Evolutionary conservation across 1,284 basidiomycete species (phyloP).

Genomic region (Irpex sp.): DNA sequence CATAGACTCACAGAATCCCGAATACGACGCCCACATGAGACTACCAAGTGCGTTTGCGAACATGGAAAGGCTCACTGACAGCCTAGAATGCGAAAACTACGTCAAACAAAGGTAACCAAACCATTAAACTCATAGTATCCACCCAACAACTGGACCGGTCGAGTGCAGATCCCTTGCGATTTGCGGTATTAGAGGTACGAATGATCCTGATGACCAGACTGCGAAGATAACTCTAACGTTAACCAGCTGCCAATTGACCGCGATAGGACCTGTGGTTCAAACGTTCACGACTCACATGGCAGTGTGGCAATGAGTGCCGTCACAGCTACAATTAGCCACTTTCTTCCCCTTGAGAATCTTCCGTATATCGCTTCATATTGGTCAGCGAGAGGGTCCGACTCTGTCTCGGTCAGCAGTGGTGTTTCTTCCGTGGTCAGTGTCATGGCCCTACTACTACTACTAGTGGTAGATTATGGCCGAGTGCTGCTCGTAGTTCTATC

Average conservation of each 20-base stretch:
- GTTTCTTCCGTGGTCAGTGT: conserved; percentile 5
- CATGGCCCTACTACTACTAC: no score
- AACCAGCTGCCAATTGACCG: not conserved
- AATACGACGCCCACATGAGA: conserved; percentile 49
- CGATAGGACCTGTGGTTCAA: not conserved
- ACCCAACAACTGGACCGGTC: conserved; percentile 54
- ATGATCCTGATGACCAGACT: conserved; percentile 69
- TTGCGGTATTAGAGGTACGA: conserved; percentile 67
- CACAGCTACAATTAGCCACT: conserved; percentile 34
- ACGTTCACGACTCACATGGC: conserved; percentile 38
- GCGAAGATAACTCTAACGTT: not conserved
- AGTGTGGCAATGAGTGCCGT: conserved; percentile 50
- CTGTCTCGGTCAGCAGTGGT: not conserved
- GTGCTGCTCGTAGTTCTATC: not conserved
- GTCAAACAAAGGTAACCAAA: not conserved
- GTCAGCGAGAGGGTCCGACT: not conserved
- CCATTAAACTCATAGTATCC: conserved; percentile 18
- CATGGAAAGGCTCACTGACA: conserved; percentile 42
- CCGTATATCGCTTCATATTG: conserved; percentile 40
- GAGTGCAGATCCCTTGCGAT: conserved; percentile 60
- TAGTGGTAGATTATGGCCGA: not conserved
- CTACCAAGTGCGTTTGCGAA: conserved; percentile 38
- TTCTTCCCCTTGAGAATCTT: conserved; percentile 43
- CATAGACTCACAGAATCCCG: conserved; percentile 42
- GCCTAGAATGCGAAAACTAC: conserved; percentile 24